phyloP scores from a whole-genome alignment of 495 filamentous ascomycete genomes.

The Trichocladium antarcticum region DNA sequence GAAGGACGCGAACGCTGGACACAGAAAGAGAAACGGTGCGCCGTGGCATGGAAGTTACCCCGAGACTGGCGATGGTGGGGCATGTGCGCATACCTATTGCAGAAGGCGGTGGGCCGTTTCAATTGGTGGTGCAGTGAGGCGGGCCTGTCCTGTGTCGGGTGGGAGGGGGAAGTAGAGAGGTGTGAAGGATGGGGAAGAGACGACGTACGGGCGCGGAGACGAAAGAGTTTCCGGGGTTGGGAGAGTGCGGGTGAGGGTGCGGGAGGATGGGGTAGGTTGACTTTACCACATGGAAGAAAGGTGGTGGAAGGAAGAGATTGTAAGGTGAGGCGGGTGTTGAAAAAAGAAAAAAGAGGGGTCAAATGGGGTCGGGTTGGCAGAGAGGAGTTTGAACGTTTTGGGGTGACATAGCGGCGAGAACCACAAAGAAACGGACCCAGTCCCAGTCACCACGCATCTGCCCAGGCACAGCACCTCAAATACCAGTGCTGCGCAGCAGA shows the following conservation, averaged over 20 bases:
- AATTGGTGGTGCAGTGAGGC: constrained; percentile 11
- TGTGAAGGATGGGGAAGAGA: constrained; percentile 1
- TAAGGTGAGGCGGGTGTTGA: constrained; percentile 5
- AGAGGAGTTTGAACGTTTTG: constrained; percentile 1
- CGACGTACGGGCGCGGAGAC: not conserved
- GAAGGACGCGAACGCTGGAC: constrained; percentile 6
- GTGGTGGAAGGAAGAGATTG: constrained; percentile 9
- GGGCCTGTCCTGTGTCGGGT: not conserved
- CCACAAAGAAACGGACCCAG: constrained; percentile 8
- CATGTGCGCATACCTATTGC: constrained; percentile 26
- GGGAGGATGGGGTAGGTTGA: not conserved
- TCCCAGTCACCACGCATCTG: not conserved
- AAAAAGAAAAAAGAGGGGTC: constrained; percentile 21
- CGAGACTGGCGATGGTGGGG: constrained; percentile 10
- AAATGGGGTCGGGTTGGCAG: constrained; percentile 3
- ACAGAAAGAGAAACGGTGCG: constrained; percentile 19
- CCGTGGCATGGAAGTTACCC: constrained; percentile 9
- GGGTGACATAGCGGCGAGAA: constrained; percentile 9
- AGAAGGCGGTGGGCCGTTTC: constrained; percentile 16
- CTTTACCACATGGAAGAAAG: constrained; percentile 5
- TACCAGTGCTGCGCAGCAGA: too few species aligned
- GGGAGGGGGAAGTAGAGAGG: not conserved
- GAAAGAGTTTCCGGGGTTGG: not conserved
- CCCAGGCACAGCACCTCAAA: too few species aligned
- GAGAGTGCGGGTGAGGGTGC: not conserved